These are phyloP conservation scores for Lophium mytilinum DNA, from an alignment of 495 filamentous ascomycete species.

Conservation along the genomic window DNA sequence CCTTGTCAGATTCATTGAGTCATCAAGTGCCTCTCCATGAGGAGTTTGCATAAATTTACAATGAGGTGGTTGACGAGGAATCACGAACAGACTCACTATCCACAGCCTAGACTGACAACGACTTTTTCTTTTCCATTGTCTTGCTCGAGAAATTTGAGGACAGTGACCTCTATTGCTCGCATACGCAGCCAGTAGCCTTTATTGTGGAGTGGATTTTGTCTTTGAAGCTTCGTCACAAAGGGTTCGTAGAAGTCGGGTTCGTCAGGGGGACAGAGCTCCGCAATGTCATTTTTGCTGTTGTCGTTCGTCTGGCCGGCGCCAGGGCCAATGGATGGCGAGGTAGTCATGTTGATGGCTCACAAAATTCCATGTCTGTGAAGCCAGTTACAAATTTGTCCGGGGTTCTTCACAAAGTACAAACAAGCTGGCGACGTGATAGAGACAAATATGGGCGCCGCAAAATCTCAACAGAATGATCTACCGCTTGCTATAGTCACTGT, in stretches of 20 bases:
- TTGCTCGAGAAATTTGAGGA: constrained; percentile 60
- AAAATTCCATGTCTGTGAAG: no score
- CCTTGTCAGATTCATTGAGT: no score
- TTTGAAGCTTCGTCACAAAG: constrained; percentile 76
- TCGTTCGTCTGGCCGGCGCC: constrained; percentile 60
- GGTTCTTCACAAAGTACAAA: no score
- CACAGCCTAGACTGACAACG: constrained; percentile 81
- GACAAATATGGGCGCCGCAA: no score
- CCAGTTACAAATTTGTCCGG: no score
- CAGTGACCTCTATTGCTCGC: constrained; percentile 65
- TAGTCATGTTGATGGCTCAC: no score
- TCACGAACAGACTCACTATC: constrained; percentile 57
- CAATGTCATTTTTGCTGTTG: constrained; percentile 82
- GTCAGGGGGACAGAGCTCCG: constrained; percentile 65
- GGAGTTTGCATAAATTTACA: neutral
- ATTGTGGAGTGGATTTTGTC: constrained; percentile 72
- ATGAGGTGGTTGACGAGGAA: no score
- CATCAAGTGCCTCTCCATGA: neutral
- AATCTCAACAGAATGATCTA: no score
- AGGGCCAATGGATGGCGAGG: no score
- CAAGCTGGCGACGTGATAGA: no score
- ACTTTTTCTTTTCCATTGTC: constrained; percentile 56
- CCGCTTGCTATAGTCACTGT: no score
- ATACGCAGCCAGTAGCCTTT: constrained; percentile 81
- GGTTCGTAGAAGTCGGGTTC: constrained; percentile 75